phyloP scores from a whole-genome alignment of 345 rosid genomes.

The Rubroshorea leprosula region DNA sequence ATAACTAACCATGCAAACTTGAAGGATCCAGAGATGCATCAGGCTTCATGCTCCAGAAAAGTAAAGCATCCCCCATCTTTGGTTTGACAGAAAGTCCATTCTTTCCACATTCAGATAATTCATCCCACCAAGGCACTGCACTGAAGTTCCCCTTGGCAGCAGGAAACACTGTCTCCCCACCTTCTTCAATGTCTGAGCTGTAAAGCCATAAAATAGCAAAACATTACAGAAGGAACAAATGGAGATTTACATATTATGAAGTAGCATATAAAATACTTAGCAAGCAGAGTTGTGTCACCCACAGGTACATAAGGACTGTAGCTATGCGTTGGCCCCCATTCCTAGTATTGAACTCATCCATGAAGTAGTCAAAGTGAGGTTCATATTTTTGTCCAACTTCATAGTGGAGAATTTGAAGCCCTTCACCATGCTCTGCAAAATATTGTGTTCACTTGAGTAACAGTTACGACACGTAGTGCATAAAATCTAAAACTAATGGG shows the following conservation, averaged over 20 bases:
- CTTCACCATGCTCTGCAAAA: constrained; percentile 85
- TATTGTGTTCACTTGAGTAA: constrained; percentile 2
- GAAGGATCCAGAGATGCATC: constrained; percentile 74
- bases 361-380: constrained; percentile 91
- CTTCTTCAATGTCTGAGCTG: constrained; percentile 98
- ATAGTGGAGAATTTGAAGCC: constrained; percentile 90
- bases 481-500: no score
- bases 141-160: constrained; percentile 76
- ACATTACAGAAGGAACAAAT: constrained; percentile 7
- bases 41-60: constrained; percentile 97
- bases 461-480: no score
- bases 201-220: constrained; percentile 15
- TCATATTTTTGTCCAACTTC: constrained; percentile 93
- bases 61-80: constrained; percentile 94
- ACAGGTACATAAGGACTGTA: constrained; percentile 97
- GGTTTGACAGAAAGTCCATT: constrained; percentile 83
- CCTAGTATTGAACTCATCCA: constrained; percentile 72
- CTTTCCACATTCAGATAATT: constrained; percentile 85
- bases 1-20: constrained; percentile 79
- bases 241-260: constrained; percentile 3
- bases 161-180: constrained; percentile 96
- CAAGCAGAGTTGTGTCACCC: constrained; percentile 22
- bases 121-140: constrained; percentile 86
- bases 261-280: background rate
- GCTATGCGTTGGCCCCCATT: constrained; percentile 98